Conservation (phyloP, 2,329 filamentous ascomycete species). For the Lachnellula arida region DNA sequence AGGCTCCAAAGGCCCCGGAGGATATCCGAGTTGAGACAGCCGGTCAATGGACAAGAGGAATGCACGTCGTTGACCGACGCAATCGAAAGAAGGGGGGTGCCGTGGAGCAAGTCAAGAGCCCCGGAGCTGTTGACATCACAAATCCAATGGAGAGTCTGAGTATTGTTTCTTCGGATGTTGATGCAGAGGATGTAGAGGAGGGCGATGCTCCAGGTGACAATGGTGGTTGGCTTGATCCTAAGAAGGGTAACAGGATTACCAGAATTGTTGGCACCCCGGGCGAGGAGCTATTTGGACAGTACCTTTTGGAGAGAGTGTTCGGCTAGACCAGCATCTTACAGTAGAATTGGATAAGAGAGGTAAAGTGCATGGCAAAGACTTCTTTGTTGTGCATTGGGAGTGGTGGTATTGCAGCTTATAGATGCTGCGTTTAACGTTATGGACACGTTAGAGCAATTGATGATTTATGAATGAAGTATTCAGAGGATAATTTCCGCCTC, state of each 20-base stretch:
- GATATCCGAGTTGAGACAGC: conserved; percentile 86
- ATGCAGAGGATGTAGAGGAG: conserved; percentile 41
- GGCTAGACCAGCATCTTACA: conserved; percentile 8
- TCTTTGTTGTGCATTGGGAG: not conserved
- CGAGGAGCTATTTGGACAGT: conserved; percentile 58
- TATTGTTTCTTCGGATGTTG: conserved; percentile 35
- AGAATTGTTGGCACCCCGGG: conserved; percentile 69
- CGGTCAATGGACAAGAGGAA: conserved; percentile 92
- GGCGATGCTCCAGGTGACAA: conserved; percentile 64
- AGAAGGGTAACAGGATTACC: conserved; percentile 74
- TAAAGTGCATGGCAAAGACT: not conserved
- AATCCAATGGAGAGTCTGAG: conserved; percentile 35
- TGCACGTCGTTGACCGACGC: conserved; percentile 79
- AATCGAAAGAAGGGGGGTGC: conserved; percentile 45
- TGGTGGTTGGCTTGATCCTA: conserved; percentile 68
- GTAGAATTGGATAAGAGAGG: not conserved
- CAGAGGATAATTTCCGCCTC: too few relatives aligned
- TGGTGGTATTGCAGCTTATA: too few relatives aligned
- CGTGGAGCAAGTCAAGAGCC: conserved; percentile 29
- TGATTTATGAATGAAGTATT: too few relatives aligned
- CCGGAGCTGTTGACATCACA: conserved; percentile 30
- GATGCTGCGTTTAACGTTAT: too few relatives aligned
- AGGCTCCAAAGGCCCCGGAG: conserved; percentile 53
- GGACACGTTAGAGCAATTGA: too few relatives aligned
- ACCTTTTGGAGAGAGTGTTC: conserved; percentile 57